These are phyloP conservation scores for Seminavis robusta DNA, from an alignment of 108 stramenopile genomes.

Conservation along the genomic window DNA sequence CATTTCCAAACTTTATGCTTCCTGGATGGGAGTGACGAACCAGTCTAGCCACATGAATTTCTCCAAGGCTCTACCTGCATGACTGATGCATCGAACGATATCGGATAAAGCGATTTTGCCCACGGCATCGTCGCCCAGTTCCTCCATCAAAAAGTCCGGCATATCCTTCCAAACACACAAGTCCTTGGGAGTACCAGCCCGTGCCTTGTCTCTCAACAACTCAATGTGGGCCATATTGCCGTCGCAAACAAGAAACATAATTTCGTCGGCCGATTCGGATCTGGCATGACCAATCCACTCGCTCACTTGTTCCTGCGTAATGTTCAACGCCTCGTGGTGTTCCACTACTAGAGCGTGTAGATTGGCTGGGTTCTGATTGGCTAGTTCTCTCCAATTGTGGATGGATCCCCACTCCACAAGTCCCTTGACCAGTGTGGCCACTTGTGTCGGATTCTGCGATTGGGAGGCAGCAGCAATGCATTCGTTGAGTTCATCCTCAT, in stretches of 20 bases:
- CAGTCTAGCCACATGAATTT: slow-evolving; percentile 12
- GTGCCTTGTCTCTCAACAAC: slow-evolving; percentile 41
- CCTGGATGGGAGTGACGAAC: background rate
- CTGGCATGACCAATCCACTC: slow-evolving; percentile 72
- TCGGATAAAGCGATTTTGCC: background rate
- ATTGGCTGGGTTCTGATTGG: slow-evolving; percentile 38
- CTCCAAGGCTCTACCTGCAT: slow-evolving; percentile 7
- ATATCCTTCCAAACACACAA: slow-evolving; percentile 47
- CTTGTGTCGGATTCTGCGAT: background rate
- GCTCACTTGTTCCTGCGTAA: slow-evolving; percentile 26
- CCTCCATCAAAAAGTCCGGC: background rate
- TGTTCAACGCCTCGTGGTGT: slow-evolving; percentile 1
- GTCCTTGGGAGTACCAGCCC: slow-evolving; percentile 70
- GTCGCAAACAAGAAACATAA: slow-evolving; percentile 83
- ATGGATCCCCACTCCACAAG: slow-evolving; percentile 28
- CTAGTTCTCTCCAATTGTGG: slow-evolving; percentile 79
- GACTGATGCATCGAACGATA: slow-evolving; percentile 4
- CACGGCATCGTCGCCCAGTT: background rate
- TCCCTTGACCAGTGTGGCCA: slow-evolving; percentile 7
- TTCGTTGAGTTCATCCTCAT: slow-evolving; percentile 67
- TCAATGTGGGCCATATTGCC: slow-evolving; percentile 57
- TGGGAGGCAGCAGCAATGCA: slow-evolving; percentile 38
- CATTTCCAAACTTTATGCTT: no score
- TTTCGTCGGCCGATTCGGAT: slow-evolving; percentile 62
- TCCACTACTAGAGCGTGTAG: slow-evolving; percentile 7